Evolutionary conservation across 2,329 filamentous ascomycete genomes (phyloP).

Genomic region (Ophiocordyceps camponoti-leonardi): DNA sequence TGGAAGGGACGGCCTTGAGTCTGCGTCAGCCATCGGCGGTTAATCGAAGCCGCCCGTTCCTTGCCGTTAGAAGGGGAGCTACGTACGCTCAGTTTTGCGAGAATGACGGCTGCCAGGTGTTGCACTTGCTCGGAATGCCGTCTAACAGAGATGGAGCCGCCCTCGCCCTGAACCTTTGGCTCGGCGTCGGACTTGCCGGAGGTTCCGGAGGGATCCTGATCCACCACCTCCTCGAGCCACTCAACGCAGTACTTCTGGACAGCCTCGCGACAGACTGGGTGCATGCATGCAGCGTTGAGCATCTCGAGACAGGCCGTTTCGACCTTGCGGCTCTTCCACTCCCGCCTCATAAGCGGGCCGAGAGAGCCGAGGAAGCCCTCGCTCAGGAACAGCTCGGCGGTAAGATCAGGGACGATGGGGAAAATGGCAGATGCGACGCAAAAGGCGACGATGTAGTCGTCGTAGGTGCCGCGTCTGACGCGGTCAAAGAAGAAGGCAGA

Average conservation of each 20-base stretch:
- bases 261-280: slow-evolving; percentile 63
- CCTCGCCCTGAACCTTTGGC: slow-evolving; percentile 39
- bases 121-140: slow-evolving; percentile 44
- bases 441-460: slow-evolving; percentile 81
- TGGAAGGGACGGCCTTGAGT: slow-evolving; percentile 36
- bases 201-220: slow-evolving; percentile 45
- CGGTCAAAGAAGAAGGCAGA: slow-evolving; percentile 58
- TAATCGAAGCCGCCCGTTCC: slow-evolving; percentile 4
- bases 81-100: slow-evolving; percentile 50
- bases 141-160: slow-evolving; percentile 41
- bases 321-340: slow-evolving; percentile 70
- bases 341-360: slow-evolving; percentile 58
- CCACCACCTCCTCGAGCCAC: slow-evolving; percentile 75
- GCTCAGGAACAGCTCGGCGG: slow-evolving; percentile 65
- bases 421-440: slow-evolving; percentile 84
- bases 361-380: slow-evolving; percentile 73
- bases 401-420: slow-evolving; percentile 63
- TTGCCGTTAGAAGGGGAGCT: neutral
- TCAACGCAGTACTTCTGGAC: slow-evolving; percentile 71
- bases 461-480: slow-evolving; percentile 58
- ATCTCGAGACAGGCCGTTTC: slow-evolving; percentile 78
- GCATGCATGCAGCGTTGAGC: slow-evolving; percentile 81
- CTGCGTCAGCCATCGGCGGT: slow-evolving; percentile 29
- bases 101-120: slow-evolving; percentile 53
- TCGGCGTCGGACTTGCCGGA: slow-evolving; percentile 31